phyloP scores from a whole-genome alignment of 2,329 filamentous ascomycete genomes.

The Aspergillus fumigatiaffinis region DNA sequence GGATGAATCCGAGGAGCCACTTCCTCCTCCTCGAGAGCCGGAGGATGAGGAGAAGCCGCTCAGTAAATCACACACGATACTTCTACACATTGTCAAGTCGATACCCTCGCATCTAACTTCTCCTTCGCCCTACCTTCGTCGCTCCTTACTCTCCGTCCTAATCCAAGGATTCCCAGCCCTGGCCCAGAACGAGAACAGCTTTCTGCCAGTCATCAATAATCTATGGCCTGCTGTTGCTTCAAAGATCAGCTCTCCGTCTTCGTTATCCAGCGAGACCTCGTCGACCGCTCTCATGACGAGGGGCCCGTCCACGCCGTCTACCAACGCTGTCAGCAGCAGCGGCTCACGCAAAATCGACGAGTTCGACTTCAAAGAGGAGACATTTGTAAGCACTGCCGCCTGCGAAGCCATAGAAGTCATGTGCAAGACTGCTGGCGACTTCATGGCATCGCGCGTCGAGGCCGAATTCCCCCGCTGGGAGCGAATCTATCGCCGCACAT shows the following conservation, averaged over 20 bases:
- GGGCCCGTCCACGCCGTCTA: conserved; percentile 8
- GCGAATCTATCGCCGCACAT: conserved; percentile 37
- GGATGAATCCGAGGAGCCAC: conserved; percentile 32
- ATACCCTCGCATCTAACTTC: conserved; percentile 90
- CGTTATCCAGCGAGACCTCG: conserved; percentile 56
- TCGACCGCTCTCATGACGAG: conserved; percentile 19
- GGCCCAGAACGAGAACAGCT: conserved; percentile 71
- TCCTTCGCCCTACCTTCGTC: conserved; percentile 71
- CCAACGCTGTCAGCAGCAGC: conserved; percentile 58
- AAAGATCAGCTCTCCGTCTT: conserved; percentile 33
- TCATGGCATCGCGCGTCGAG: conserved; percentile 71
- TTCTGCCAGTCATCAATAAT: conserved; percentile 83
- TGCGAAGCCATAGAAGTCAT: conserved; percentile 65
- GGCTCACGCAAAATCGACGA: conserved; percentile 27
- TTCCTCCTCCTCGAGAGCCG: conserved; percentile 43
- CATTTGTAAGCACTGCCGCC: conserved; percentile 61
- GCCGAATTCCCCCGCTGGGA: conserved; percentile 56
- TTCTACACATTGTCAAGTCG: conserved; percentile 75
- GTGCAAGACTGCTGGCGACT: conserved; percentile 71
- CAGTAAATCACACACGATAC: conserved; percentile 73
- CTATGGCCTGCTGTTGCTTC: conserved; percentile 75
- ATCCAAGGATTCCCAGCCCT: conserved; percentile 68
- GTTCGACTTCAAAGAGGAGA: conserved; percentile 34
- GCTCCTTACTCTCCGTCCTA: conserved; percentile 73
- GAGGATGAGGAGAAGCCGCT: conserved; percentile 57